Evolutionary conservation across 2,329 filamentous ascomycete genomes (phyloP).

Genomic region (Neonectria magnoliae): DNA sequence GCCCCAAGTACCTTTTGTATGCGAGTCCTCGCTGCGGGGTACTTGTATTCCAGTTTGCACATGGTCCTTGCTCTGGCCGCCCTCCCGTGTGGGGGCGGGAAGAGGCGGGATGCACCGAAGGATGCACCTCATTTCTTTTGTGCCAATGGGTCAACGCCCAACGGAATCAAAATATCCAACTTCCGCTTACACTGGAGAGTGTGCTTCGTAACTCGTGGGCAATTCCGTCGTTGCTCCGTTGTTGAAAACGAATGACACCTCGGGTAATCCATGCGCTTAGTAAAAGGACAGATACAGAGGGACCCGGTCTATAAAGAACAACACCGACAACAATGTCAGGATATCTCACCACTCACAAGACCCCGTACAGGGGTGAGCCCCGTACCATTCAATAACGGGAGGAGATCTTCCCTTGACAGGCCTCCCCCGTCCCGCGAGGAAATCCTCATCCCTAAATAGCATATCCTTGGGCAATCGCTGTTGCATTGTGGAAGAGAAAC

Average conservation of each 20-base stretch:
- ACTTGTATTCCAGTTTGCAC: slow-evolving; percentile 5
- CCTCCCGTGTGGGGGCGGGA: slow-evolving; percentile 5
- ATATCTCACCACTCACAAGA: background rate
- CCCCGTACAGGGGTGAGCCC: background rate
- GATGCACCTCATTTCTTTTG: background rate
- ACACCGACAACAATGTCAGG: background rate
- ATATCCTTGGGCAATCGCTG: background rate
- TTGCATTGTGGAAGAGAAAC: background rate
- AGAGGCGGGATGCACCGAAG: background rate
- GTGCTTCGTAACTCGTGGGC: background rate
- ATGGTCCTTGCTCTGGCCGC: slow-evolving; percentile 12
- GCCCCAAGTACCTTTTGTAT: slow-evolving; percentile 13
- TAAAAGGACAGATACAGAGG: background rate
- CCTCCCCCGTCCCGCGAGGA: background rate
- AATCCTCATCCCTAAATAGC: background rate
- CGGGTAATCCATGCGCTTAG: background rate
- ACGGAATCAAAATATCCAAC: background rate
- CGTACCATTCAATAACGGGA: background rate
- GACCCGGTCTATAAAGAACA: background rate
- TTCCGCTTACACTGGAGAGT: background rate
- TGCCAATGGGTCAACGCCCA: background rate
- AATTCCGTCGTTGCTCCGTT: background rate
- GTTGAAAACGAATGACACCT: background rate
- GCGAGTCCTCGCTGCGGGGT: background rate
- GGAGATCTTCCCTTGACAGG: background rate